phyloP scores from a whole-genome alignment of 225 moss, liverwort and hornwort species.

The Bryum argenteum region DNA sequence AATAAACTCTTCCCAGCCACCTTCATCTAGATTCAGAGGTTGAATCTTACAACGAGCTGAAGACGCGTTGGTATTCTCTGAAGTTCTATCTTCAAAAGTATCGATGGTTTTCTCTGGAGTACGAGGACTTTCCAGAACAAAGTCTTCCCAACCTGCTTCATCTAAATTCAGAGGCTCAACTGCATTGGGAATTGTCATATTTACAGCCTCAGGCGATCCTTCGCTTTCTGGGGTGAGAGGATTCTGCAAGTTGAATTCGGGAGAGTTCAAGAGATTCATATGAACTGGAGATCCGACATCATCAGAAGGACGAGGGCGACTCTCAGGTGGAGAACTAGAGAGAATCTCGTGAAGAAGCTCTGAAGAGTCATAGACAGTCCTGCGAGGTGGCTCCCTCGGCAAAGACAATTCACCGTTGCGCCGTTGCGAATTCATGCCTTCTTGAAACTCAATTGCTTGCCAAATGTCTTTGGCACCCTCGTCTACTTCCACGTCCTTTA shows the following conservation, averaged over 20 bases:
- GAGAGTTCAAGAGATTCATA: conserved; percentile 16
- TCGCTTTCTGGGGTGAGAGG: conserved; percentile 24
- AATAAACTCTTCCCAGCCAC: conserved; percentile 33
- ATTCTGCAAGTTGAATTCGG: conserved; percentile 6
- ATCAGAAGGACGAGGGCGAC: conserved; percentile 15
- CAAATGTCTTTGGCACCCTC: conserved; percentile 43
- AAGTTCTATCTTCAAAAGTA: conserved; percentile 21
- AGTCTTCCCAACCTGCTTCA: conserved; percentile 36
- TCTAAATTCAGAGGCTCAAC: conserved; percentile 26
- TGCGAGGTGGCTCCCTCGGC: conserved; percentile 27
- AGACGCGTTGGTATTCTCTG: conserved; percentile 17
- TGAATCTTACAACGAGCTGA: conserved; percentile 14
- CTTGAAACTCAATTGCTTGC: conserved; percentile 49
- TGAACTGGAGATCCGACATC: conserved; percentile 15
- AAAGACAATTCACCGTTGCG: conserved; percentile 18
- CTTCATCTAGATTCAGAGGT: conserved; percentile 18
- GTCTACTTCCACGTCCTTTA: conserved; percentile 40
- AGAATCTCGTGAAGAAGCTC: conserved; percentile 17
- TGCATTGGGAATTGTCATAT: conserved; percentile 5
- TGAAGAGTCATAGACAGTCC: conserved; percentile 18
- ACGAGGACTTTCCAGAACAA: conserved; percentile 26
- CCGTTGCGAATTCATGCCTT: conserved; percentile 36
- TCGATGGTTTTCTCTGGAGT: conserved; percentile 12
- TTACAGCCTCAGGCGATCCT: conserved; percentile 19
- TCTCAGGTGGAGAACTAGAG: background rate